Percentiles rank a stretch among this genome's conserved stretches.
Conservation (phyloP, 2,329 filamentous ascomycete species). For the Verticillium longisporum region DNA sequence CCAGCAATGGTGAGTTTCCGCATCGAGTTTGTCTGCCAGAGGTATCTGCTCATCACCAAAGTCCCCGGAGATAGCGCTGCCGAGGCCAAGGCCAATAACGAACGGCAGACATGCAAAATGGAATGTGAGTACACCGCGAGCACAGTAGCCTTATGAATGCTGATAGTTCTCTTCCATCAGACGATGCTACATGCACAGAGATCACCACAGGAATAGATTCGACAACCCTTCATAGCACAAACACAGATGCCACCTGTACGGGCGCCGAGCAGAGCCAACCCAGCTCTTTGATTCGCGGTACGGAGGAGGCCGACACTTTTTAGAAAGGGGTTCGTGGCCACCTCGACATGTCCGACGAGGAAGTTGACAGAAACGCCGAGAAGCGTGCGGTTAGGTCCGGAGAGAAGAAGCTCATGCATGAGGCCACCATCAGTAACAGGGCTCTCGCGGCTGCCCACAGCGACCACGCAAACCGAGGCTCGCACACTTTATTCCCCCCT, state of each 20-base stretch:
- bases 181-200: background rate
- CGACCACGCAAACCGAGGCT: background rate
- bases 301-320: slow-evolving; percentile 20
- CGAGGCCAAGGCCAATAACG: background rate
- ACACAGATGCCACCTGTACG: background rate
- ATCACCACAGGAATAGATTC: background rate
- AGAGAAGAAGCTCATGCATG: background rate
- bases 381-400: background rate
- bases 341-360: slow-evolving; percentile 23
- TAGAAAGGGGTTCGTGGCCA: slow-evolving; percentile 21
- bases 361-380: slow-evolving; percentile 12
- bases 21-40: too few relatives aligned
- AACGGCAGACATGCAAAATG: background rate
- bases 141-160: background rate
- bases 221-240: background rate
- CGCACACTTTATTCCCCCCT: background rate
- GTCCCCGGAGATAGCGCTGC: too few relatives aligned
- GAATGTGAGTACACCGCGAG: background rate
- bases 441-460: background rate
- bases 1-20: background rate
- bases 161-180: background rate
- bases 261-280: slow-evolving; percentile 11
- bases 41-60: too few relatives aligned
- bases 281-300: slow-evolving; percentile 21
- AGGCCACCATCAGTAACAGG: background rate